These are phyloP conservation scores for Neurospora sp. DNA, from an alignment of 2,329 filamentous ascomycete species.

Conservation along the genomic window DNA sequence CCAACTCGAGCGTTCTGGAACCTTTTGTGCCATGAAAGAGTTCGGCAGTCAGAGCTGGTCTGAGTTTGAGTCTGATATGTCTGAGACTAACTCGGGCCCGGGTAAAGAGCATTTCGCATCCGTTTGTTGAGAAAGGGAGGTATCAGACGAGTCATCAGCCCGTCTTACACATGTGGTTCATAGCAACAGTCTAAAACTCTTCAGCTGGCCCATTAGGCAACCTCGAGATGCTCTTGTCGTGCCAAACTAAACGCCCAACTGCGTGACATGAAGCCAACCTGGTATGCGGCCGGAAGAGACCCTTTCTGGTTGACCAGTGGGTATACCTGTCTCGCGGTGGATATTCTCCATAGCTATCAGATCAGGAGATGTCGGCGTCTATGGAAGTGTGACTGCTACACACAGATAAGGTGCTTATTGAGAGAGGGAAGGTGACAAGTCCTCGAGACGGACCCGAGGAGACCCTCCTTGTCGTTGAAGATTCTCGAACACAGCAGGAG, in stretches of 20 bases:
- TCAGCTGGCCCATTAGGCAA: not conserved
- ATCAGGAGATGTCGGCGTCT: not conserved
- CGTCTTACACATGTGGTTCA: not conserved
- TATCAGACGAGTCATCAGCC: not conserved
- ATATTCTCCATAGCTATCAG: not conserved
- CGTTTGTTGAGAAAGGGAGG: not conserved
- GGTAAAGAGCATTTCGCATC: not conserved
- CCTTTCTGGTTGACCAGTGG: not conserved
- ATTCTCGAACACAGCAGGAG: not conserved
- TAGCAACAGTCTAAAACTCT: not conserved
- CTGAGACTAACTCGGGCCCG: not conserved
- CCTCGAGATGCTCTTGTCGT: not conserved
- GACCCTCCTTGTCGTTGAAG: not conserved
- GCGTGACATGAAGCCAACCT: not conserved
- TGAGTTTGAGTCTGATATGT: not conserved
- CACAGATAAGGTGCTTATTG: not conserved
- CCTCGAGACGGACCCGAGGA: not conserved
- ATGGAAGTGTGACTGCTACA: not conserved
- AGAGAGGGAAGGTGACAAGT: not conserved
- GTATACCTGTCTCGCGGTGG: not conserved
- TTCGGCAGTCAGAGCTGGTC: not conserved
- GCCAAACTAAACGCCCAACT: not conserved
- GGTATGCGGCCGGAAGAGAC: not conserved
- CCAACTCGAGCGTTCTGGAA: not conserved
- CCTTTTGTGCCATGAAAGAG: not conserved